A percentile compares a stretch with the other conserved stretches of the same genome.
Conservation (phyloP, 2,329 filamentous ascomycete genomes). For the Claviceps sp. region DNA sequence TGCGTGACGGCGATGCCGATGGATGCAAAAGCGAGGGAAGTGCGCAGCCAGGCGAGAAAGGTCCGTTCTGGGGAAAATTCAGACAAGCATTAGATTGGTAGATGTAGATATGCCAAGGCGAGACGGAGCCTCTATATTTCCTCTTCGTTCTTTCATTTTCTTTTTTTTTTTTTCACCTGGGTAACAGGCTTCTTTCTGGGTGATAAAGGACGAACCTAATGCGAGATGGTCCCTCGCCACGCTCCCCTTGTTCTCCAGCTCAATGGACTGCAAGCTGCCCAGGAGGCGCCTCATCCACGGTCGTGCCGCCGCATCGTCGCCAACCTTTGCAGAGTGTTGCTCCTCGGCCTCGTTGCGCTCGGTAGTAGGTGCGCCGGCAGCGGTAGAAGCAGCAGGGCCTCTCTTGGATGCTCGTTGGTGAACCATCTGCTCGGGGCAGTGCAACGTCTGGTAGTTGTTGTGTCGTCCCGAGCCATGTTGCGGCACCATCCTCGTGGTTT, state of each 20-base stretch:
- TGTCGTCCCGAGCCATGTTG: conserved; percentile 20
- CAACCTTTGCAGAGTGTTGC: background rate
- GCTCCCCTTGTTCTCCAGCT: conserved; percentile 76
- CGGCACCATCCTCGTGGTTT: conserved; percentile 27
- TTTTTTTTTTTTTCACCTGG: too few relatives aligned
- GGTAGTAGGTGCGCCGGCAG: background rate
- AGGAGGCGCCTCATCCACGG: conserved; percentile 39
- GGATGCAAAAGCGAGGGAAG: conserved; percentile 66
- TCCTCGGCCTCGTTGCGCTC: background rate
- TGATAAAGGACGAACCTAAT: conserved; percentile 40
- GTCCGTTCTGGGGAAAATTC: conserved; percentile 50
- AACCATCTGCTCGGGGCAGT: conserved; percentile 9
- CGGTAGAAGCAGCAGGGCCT: background rate
- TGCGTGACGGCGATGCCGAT: conserved; percentile 78
- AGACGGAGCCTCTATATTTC: background rate
- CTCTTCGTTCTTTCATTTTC: background rate
- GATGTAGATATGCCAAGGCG: background rate
- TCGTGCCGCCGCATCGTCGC: conserved; percentile 10
- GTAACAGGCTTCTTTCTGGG: too few relatives aligned
- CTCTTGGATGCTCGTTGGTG: background rate
- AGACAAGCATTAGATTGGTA: background rate
- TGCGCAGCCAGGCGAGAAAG: conserved; percentile 75
- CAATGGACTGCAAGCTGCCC: conserved; percentile 44
- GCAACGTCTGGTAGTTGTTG: conserved; percentile 28
- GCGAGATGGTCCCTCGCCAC: conserved; percentile 74